Evolutionary conservation across 768 basidiomycete genomes (phyloP).

Genomic region (Phaffia tasmanica): DNA sequence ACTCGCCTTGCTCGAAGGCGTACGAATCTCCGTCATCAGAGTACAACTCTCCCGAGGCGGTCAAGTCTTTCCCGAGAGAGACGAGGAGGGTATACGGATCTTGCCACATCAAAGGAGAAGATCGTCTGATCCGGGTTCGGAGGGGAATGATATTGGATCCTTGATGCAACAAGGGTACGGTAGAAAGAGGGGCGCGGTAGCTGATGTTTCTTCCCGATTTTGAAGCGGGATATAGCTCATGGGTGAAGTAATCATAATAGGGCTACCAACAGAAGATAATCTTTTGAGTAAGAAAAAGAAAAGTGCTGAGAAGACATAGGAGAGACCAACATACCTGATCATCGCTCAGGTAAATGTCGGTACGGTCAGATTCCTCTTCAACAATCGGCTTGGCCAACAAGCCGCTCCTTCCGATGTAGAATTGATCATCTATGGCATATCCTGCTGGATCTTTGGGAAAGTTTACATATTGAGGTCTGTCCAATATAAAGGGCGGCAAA

Average conservation of each 20-base stretch:
- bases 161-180: conserved; percentile 73
- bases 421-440: conserved; percentile 87
- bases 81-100: conserved; percentile 90
- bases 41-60: conserved; percentile 78
- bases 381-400: conserved; percentile 86
- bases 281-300: not conserved
- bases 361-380: conserved; percentile 54
- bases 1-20: conserved; percentile 59
- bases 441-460: conserved; percentile 82
- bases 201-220: conserved; percentile 44
- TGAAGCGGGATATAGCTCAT: conserved; percentile 46
- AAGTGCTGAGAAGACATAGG: not conserved
- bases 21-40: conserved; percentile 88
- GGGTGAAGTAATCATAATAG: conserved; percentile 87
- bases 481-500: not conserved
- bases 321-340: conserved; percentile 46
- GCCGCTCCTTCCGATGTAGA: conserved; percentile 76
- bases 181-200: conserved; percentile 65
- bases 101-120: conserved; percentile 73
- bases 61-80: conserved; percentile 49
- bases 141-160: conserved; percentile 84
- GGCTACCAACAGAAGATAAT: conserved; percentile 43
- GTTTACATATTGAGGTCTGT: conserved; percentile 85
- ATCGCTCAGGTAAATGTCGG: conserved; percentile 73
- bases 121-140: conserved; percentile 71